phyloP scores from a whole-genome alignment of 345 rosid genomes.

The Aquilaria malaccensis region DNA sequence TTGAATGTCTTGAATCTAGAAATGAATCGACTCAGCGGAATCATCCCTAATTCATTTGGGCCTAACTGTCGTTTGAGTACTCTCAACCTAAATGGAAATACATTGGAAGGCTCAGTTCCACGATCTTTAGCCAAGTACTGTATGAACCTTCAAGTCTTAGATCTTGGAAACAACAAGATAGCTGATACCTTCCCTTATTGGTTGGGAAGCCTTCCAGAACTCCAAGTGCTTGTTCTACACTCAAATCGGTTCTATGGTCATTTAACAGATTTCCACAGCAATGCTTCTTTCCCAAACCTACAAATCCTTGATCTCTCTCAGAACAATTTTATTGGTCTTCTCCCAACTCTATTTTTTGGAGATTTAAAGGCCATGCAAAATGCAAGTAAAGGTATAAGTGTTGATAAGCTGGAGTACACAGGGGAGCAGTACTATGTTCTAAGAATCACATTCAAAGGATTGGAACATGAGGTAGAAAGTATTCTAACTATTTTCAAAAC shows the following conservation, averaged over 20 bases:
- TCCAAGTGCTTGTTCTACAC: neutral
- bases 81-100: neutral
- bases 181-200: too few species aligned
- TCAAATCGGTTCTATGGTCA: neutral
- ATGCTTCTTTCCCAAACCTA: neutral
- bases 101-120: neutral
- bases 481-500: too few species aligned
- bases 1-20: neutral
- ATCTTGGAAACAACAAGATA: too few species aligned
- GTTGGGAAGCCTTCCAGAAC: neutral
- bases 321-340: neutral
- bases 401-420: too few species aligned
- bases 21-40: neutral
- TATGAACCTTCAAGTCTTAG: too few species aligned
- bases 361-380: neutral
- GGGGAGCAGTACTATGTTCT: neutral
- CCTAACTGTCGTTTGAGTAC: neutral
- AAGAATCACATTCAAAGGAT: too few species aligned
- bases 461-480: too few species aligned
- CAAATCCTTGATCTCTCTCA: neutral
- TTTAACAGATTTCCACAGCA: neutral
- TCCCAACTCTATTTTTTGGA: neutral
- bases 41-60: neutral
- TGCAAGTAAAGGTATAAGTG: neutral
- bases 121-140: neutral